Percentiles rank a stretch among this genome's conserved stretches.
Conservation (phyloP, 148 eudicot genomes). For the Rhododendron kiyosumense region DNA sequence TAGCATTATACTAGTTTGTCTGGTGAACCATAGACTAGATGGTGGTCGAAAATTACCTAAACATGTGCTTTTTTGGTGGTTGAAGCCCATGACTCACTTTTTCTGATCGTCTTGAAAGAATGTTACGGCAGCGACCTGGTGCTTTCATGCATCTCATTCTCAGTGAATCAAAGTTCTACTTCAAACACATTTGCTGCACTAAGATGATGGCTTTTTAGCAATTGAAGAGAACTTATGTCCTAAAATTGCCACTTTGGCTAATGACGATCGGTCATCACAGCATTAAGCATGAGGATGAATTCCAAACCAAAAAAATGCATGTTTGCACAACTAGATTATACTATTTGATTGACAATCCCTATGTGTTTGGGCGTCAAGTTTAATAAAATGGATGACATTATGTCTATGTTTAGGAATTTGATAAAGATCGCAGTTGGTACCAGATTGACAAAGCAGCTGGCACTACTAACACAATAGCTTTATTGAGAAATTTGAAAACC, state of each 20-base stretch:
- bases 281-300: neutral
- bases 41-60: too few relatives aligned
- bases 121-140: neutral
- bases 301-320: neutral
- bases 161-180: neutral
- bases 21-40: neutral
- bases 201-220: neutral
- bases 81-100: neutral
- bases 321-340: neutral
- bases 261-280: neutral
- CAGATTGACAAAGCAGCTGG: neutral
- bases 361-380: neutral
- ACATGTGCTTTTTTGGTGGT: neutral
- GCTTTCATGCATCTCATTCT: neutral
- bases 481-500: neutral
- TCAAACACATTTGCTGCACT: neutral
- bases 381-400: neutral
- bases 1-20: neutral
- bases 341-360: neutral
- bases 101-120: neutral
- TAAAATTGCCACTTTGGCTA: neutral
- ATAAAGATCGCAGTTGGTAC: neutral
- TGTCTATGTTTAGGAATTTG: neutral
- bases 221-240: neutral
- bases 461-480: neutral